phyloP scores from a whole-genome alignment of 2,329 filamentous ascomycete genomes.

The Tolypocladium amazonense region DNA sequence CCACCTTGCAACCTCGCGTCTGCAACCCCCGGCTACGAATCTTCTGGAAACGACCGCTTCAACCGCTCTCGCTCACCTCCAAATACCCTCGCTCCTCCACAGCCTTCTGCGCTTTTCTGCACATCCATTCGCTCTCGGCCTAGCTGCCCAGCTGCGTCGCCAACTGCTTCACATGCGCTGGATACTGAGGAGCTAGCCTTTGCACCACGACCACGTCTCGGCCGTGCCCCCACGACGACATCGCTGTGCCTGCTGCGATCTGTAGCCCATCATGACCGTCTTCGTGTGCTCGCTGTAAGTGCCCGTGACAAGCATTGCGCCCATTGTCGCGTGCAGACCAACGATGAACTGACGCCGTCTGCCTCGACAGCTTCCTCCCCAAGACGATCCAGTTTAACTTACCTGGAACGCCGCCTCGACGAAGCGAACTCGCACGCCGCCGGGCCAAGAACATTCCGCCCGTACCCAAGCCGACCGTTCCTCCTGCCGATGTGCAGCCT shows the following conservation, averaged over 20 bases:
- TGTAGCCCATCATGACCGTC: constrained; percentile 24
- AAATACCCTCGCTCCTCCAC: neutral
- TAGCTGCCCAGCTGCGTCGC: neutral
- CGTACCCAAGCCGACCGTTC: constrained; percentile 6
- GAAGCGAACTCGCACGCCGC: constrained; percentile 18
- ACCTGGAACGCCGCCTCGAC: constrained; percentile 37
- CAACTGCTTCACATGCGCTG: constrained; percentile 1
- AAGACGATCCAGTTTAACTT: constrained; percentile 85
- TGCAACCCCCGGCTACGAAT: neutral
- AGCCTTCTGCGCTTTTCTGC: neutral
- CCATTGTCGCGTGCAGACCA: neutral
- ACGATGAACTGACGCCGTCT: neutral
- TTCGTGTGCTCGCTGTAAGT: constrained; percentile 30
- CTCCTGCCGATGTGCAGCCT: constrained; percentile 27
- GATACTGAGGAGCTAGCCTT: constrained; percentile 1
- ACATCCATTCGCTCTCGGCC: neutral
- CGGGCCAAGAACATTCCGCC: constrained; percentile 15
- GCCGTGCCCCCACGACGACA: neutral
- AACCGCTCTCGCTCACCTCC: neutral
- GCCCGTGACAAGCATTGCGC: neutral
- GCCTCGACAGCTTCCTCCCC: constrained; percentile 62
- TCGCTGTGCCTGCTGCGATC: neutral
- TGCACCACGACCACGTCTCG: neutral
- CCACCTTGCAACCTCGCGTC: neutral
- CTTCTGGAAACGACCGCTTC: neutral